phyloP scores from a whole-genome alignment of 2,329 filamentous ascomycete species.

The Alternaria consortialis region DNA sequence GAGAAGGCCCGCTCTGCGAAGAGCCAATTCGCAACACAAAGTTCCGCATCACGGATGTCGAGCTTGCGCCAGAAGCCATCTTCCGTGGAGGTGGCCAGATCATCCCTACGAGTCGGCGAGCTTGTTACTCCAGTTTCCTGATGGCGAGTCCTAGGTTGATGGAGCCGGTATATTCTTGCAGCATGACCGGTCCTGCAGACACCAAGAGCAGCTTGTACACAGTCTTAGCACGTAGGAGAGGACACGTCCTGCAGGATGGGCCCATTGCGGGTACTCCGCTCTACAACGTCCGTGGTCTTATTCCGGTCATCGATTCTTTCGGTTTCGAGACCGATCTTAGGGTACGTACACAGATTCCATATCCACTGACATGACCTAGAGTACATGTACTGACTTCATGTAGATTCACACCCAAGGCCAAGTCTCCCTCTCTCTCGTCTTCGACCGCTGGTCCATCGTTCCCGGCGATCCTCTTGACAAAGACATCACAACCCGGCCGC shows the following conservation, averaged over 20 bases:
- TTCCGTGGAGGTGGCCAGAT: conserved; percentile 96
- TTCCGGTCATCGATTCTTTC: conserved; percentile 97
- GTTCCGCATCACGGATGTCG: conserved; percentile 93
- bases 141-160: conserved; percentile 97
- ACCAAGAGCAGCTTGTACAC: conserved; percentile 91
- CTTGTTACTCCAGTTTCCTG: conserved; percentile 94
- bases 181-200: conserved; percentile 91
- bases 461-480: conserved; percentile 94
- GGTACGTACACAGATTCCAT: conserved; percentile 26
- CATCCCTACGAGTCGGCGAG: conserved; percentile 90
- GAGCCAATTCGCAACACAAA: conserved; percentile 98
- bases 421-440: conserved; percentile 88
- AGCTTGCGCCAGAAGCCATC: conserved; percentile 87
- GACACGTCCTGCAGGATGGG: conserved; percentile 93
- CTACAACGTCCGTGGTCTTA: conserved; percentile 87
- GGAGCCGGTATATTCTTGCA: conserved; percentile 93
- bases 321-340: conserved; percentile 97
- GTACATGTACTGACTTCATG: conserved; percentile 9
- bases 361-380: conserved; percentile 8
- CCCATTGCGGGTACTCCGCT: conserved; percentile 94
- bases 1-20: conserved; percentile 96
- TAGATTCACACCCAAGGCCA: conserved; percentile 91
- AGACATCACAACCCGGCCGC: conserved; percentile 79
- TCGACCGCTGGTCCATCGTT: conserved; percentile 95
- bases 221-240: conserved; percentile 84